Evolutionary conservation across 2,329 filamentous ascomycete species (phyloP).

Genomic region (Xylariaceae sp.): DNA sequence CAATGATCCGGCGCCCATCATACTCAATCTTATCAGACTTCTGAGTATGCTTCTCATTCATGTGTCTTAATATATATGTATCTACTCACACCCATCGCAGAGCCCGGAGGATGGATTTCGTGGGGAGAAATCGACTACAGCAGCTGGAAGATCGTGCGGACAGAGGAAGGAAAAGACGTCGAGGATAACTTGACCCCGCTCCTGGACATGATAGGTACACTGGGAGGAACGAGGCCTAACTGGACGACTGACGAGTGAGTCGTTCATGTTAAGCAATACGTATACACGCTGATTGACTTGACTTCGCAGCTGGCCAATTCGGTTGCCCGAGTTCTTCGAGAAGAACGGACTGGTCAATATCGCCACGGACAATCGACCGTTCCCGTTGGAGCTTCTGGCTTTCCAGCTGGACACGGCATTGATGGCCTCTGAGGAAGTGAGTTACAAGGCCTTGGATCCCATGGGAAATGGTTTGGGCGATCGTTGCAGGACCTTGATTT

Average conservation of each 20-base stretch:
- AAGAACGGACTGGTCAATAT: slow-evolving; percentile 3
- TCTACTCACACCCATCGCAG: background rate
- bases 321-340: slow-evolving; percentile 7
- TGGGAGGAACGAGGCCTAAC: slow-evolving; percentile 7
- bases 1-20: slow-evolving; percentile 12
- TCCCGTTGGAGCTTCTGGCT: slow-evolving; percentile 4
- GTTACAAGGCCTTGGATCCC: slow-evolving; percentile 7
- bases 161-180: slow-evolving; percentile 10
- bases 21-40: slow-evolving; percentile 5
- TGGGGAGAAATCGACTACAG: slow-evolving; percentile 15
- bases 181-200: slow-evolving; percentile 11
- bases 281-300: background rate
- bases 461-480: slow-evolving; percentile 10
- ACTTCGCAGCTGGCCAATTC: slow-evolving; percentile 4
- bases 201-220: slow-evolving; percentile 6
- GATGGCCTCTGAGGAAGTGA: slow-evolving; percentile 10
- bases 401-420: slow-evolving; percentile 9
- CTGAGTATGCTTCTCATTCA: slow-evolving; percentile 1
- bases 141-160: slow-evolving; percentile 8
- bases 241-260: slow-evolving; percentile 14
- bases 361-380: slow-evolving; percentile 1
- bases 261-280: background rate
- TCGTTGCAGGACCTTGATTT: slow-evolving; percentile 8
- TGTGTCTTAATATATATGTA: background rate
- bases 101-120: slow-evolving; percentile 10